Evolutionary conservation across 768 basidiomycete species (phyloP).

Genomic region (Collybiopsis confluens): DNA sequence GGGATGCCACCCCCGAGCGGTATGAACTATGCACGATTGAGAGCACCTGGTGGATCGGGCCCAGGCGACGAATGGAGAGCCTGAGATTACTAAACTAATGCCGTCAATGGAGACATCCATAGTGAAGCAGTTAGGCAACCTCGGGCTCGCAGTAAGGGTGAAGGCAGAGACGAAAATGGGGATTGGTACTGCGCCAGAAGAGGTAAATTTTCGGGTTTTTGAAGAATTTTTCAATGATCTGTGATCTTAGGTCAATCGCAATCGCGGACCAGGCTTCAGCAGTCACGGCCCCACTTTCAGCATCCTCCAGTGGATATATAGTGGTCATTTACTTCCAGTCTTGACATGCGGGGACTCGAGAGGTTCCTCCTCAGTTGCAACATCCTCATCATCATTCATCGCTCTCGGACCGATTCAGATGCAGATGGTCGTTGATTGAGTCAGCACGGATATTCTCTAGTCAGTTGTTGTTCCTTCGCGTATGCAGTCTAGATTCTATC

Average conservation of each 20-base stretch:
- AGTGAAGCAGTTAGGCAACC: background rate
- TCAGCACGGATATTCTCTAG: background rate
- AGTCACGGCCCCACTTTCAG: background rate
- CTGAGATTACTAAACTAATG: background rate
- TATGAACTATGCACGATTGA: background rate
- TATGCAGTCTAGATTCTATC: background rate
- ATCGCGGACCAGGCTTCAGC: background rate
- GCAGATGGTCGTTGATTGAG: background rate
- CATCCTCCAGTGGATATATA: too few species aligned
- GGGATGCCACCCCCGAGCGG: background rate
- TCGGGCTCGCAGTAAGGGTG: background rate
- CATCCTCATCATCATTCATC: background rate
- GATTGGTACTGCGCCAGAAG: background rate
- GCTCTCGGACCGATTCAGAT: background rate
- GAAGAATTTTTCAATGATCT: too few species aligned
- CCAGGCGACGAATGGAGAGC: background rate
- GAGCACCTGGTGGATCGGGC: background rate
- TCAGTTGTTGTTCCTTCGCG: background rate
- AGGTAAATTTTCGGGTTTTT: too few species aligned
- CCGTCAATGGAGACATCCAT: background rate
- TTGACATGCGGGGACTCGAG: background rate
- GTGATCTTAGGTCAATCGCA: background rate
- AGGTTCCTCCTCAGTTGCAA: background rate
- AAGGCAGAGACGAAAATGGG: background rate
- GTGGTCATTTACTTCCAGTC: background rate